These are phyloP conservation scores for Pseudozyma pruni DNA, from an alignment of 1,284 basidiomycete genomes.

Conservation along the genomic window DNA sequence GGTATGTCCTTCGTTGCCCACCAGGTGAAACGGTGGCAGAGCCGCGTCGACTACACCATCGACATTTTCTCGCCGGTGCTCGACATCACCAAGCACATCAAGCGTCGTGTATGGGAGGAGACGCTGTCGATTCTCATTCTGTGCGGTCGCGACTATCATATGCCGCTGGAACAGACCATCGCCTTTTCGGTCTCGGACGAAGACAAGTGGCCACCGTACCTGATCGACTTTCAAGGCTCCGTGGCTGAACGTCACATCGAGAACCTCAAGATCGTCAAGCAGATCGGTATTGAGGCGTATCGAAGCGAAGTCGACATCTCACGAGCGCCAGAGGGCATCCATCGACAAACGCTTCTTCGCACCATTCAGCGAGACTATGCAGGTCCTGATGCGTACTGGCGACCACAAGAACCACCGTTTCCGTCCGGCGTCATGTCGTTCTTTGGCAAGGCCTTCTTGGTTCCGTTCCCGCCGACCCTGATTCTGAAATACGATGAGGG, in stretches of 20 bases:
- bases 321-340: constrained; percentile 28
- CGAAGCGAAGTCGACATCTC: constrained; percentile 33
- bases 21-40: constrained; percentile 71
- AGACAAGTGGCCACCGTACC: constrained; percentile 77
- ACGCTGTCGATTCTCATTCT: constrained; percentile 77
- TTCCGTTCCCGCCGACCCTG: constrained; percentile 77
- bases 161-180: constrained; percentile 75
- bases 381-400: constrained; percentile 61
- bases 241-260: constrained; percentile 81
- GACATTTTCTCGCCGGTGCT: constrained; percentile 83
- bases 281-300: constrained; percentile 50
- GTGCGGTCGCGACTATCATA: constrained; percentile 74
- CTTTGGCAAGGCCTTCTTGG: constrained; percentile 76
- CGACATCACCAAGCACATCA: constrained; percentile 76
- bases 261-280: constrained; percentile 76
- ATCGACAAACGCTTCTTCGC: constrained; percentile 37
- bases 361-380: constrained; percentile 52
- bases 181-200: constrained; percentile 74
- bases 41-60: constrained; percentile 80
- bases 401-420: constrained; percentile 47
- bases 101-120: constrained; percentile 84
- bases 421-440: constrained; percentile 52
- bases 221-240: constrained; percentile 76
- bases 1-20: constrained; percentile 49
- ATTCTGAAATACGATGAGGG: constrained; percentile 78